Conservation (phyloP, 495 filamentous ascomycete genomes). For the Pseudoneurospora amorphoporcata region DNA sequence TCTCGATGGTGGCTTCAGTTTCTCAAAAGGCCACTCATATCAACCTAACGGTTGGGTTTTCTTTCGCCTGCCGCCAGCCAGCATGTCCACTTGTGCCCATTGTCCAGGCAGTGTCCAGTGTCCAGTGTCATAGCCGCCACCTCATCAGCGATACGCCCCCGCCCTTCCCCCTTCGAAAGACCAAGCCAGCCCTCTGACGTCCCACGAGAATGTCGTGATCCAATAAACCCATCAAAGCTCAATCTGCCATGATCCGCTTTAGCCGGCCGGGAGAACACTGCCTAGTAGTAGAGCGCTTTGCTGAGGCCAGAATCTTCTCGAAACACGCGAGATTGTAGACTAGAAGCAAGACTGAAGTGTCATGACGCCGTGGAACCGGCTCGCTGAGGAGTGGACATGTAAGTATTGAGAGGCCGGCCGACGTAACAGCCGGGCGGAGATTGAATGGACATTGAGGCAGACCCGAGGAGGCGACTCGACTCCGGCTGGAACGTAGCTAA, state of each 20-base stretch:
- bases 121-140: background rate
- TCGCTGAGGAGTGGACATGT: background rate
- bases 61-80: background rate
- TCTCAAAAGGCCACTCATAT: background rate
- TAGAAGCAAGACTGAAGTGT: background rate
- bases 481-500: background rate
- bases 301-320: background rate
- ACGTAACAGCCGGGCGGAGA: background rate
- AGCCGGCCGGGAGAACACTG: background rate
- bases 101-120: background rate
- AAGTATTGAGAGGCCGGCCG: background rate
- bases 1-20: background rate
- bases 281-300: background rate
- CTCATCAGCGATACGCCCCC: background rate
- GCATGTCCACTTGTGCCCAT: background rate
- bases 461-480: background rate
- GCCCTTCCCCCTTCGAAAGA: too few relatives aligned
- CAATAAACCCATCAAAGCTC: background rate
- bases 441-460: background rate
- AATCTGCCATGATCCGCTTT: background rate
- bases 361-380: background rate
- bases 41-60: background rate
- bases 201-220: background rate
- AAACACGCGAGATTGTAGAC: background rate
- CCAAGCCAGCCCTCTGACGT: background rate